phyloP scores from a whole-genome alignment of 2,329 filamentous ascomycete species.

The Pyrenophora teres region DNA sequence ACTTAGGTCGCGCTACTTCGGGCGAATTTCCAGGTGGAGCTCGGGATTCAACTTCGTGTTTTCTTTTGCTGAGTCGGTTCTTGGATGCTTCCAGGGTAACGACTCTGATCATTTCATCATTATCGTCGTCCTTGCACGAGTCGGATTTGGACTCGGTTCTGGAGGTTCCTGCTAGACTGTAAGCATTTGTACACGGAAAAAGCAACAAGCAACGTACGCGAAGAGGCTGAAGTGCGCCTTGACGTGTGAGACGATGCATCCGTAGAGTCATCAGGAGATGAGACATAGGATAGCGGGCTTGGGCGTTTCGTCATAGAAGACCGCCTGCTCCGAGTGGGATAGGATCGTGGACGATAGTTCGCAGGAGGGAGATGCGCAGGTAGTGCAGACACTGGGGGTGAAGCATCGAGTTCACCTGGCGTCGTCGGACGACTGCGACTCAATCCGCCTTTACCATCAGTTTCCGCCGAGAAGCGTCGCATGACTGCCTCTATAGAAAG shows the following conservation, averaged over 20 bases:
- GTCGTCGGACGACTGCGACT: not conserved
- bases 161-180: conserved; percentile 6
- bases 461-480: conserved; percentile 9
- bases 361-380: conserved; percentile 3
- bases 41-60: conserved; percentile 2
- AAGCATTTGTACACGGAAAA: not conserved
- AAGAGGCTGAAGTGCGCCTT: conserved; percentile 12
- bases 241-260: conserved; percentile 11
- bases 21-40: not conserved
- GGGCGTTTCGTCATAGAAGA: conserved; percentile 18
- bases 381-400: conserved; percentile 7
- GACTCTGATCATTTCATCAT: conserved; percentile 7
- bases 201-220: conserved; percentile 3
- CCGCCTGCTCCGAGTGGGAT: conserved; percentile 12
- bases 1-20: conserved; percentile 1
- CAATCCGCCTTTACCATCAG: not conserved
- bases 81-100: not conserved
- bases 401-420: not conserved
- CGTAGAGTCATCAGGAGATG: conserved; percentile 16
- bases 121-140: conserved; percentile 1
- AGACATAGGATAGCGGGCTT: conserved; percentile 24
- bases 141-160: conserved; percentile 3
- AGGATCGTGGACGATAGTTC: conserved; percentile 9
- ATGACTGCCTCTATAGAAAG: conserved; percentile 36
- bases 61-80: not conserved